Conservation (phyloP, 2,329 filamentous ascomycete species). For the Xylariales sp. region DNA sequence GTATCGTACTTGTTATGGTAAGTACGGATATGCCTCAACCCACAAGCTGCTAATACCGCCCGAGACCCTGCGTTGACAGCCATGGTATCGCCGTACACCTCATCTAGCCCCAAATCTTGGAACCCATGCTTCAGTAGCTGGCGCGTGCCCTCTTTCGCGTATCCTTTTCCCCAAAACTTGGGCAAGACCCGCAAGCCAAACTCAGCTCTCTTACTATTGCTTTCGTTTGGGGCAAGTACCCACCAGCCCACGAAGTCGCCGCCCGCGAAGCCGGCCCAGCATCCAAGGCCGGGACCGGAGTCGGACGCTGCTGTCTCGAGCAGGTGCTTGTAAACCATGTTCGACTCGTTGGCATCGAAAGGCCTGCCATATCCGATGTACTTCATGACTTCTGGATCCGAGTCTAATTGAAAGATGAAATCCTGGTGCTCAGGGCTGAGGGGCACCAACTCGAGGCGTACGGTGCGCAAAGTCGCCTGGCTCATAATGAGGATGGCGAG, state of each 20-base stretch:
- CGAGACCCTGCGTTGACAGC: neutral
- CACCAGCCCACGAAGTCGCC: neutral
- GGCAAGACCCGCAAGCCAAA: neutral
- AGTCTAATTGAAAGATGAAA: neutral
- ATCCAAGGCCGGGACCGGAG: neutral
- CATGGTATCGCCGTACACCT: neutral
- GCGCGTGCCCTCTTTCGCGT: neutral
- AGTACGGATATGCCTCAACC: neutral
- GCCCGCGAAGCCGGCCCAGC: neutral
- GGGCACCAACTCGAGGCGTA: neutral
- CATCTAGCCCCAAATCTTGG: neutral
- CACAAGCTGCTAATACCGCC: neutral
- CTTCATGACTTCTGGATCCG: neutral
- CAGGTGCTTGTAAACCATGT: neutral
- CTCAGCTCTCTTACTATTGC: neutral
- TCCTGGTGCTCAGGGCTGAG: neutral
- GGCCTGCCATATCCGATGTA: neutral
- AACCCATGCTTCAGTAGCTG: neutral
- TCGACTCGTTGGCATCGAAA: neutral
- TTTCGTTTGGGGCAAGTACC: neutral
- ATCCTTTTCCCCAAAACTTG: neutral
- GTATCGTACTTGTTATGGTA: neutral
- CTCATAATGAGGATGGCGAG: no score
- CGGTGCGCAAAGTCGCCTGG: neutral
- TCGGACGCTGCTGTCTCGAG: neutral